A percentile compares a stretch with the other conserved stretches of the same genome.
phyloP scores from a whole-genome alignment of 2,329 filamentous ascomycete genomes.

The Mycocentrospora acerina region DNA sequence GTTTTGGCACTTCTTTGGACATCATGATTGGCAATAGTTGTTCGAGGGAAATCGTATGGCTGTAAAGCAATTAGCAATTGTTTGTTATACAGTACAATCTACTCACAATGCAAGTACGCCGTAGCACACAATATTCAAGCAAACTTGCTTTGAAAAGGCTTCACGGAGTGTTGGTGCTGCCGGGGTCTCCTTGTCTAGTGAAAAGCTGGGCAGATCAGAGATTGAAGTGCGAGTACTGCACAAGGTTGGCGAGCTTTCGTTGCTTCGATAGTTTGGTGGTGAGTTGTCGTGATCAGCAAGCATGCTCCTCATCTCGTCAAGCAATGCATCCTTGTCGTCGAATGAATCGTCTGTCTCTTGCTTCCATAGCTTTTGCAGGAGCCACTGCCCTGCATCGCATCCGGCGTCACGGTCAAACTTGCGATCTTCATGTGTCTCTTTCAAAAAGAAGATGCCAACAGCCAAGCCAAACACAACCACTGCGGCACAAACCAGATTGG shows the following conservation, averaged over 20 bases:
- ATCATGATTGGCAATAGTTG: constrained; percentile 91
- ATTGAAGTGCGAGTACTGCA: constrained; percentile 35
- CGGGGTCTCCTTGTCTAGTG: constrained; percentile 29
- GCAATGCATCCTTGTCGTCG: constrained; percentile 47
- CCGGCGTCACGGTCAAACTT: constrained; percentile 76
- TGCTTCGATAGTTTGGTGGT: constrained; percentile 64
- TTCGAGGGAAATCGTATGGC: constrained; percentile 96
- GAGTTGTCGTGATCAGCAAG: constrained; percentile 49
- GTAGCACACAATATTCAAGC: constrained; percentile 85
- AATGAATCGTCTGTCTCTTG: constrained; percentile 31
- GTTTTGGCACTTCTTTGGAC: constrained; percentile 63
- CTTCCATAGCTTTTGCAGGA: constrained; percentile 49
- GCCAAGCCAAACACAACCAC: constrained; percentile 75
- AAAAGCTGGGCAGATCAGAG: constrained; percentile 38
- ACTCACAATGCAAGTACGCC: constrained; percentile 94
- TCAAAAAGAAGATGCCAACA: constrained; percentile 81
- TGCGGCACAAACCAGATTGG: constrained; percentile 85
- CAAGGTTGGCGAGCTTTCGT: constrained; percentile 56
- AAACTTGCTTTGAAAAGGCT: constrained; percentile 80
- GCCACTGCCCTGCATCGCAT: constrained; percentile 71
- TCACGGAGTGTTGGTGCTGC: constrained; percentile 44
- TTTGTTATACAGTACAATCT: background rate
- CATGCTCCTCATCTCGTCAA: constrained; percentile 63
- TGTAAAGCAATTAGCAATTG: constrained; percentile 43
- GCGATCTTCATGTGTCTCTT: constrained; percentile 88